Evolutionary conservation across 768 basidiomycete species (phyloP).

Genomic region (Panaeolus cyanescens): DNA sequence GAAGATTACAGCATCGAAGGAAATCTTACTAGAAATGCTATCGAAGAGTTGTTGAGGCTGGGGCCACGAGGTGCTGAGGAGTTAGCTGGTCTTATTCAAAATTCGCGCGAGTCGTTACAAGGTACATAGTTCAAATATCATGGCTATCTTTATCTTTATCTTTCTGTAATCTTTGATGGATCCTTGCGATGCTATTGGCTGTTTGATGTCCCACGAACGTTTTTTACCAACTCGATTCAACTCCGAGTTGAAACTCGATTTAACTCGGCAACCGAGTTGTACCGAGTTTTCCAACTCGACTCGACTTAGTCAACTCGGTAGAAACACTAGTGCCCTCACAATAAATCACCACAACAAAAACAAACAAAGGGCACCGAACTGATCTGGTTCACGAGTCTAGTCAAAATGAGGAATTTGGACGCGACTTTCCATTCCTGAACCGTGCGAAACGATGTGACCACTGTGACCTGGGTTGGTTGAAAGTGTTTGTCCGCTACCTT

Average conservation of each 20-base stretch:
- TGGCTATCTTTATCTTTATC: neutral
- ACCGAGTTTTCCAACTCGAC: neutral
- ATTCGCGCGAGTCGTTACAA: neutral
- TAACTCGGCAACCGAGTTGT: constrained; percentile 5
- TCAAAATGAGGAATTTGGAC: no score
- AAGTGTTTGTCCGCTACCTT: no score
- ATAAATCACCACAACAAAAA: no score
- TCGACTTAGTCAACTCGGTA: no score
- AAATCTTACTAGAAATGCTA: neutral
- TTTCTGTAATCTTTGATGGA: neutral
- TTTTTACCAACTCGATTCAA: neutral
- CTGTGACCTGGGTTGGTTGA: no score
- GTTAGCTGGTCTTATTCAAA: neutral
- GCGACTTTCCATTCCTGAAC: no score
- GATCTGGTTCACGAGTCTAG: no score
- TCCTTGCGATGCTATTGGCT: constrained; percentile 2
- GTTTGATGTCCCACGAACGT: neutral
- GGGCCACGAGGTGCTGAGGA: neutral
- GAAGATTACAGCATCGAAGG: constrained; percentile 5
- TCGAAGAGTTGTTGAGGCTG: neutral
- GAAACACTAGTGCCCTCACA: no score
- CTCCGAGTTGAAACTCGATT: neutral
- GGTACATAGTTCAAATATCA: neutral
- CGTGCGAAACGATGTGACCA: no score
- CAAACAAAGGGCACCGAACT: no score